These are phyloP conservation scores for Thalassiosira exigua DNA, from an alignment of 352 stramenopile species.

Conservation along the genomic window DNA sequence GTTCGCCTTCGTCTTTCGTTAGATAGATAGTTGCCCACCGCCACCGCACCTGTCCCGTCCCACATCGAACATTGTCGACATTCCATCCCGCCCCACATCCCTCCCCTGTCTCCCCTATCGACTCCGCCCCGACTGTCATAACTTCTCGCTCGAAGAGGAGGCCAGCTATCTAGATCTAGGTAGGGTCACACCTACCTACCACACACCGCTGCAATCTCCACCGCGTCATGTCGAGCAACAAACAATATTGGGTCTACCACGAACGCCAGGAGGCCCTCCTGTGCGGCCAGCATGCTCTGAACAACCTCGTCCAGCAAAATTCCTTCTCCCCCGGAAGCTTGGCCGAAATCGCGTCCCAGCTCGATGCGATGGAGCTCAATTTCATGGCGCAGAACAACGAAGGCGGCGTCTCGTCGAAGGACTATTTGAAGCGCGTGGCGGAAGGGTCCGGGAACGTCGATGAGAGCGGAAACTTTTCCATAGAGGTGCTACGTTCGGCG, in stretches of 20 bases:
- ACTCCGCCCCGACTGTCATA: too few relatives aligned
- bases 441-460: constrained; percentile 81
- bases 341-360: constrained; percentile 70
- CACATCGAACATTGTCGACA: too few relatives aligned
- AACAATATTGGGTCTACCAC: constrained; percentile 77
- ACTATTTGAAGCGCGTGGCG: constrained; percentile 70
- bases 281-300: constrained; percentile 83
- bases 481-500: constrained; percentile 71
- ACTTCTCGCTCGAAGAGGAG: too few relatives aligned
- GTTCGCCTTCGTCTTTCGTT: too few relatives aligned
- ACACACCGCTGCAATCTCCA: too few relatives aligned
- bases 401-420: constrained; percentile 68
- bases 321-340: constrained; percentile 63
- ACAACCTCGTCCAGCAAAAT: constrained; percentile 78
- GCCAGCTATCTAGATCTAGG: too few relatives aligned
- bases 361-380: constrained; percentile 77
- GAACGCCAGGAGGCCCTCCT: constrained; percentile 77
- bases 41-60: too few relatives aligned
- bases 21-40: too few relatives aligned
- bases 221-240: too few relatives aligned
- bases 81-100: too few relatives aligned
- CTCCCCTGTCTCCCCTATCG: too few relatives aligned
- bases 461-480: constrained; percentile 79
- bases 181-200: too few relatives aligned
- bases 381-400: constrained; percentile 81